Evolutionary conservation across 192 early-diverging fungal genomes (phyloP).

Genomic region (Entomortierella lignicola): DNA sequence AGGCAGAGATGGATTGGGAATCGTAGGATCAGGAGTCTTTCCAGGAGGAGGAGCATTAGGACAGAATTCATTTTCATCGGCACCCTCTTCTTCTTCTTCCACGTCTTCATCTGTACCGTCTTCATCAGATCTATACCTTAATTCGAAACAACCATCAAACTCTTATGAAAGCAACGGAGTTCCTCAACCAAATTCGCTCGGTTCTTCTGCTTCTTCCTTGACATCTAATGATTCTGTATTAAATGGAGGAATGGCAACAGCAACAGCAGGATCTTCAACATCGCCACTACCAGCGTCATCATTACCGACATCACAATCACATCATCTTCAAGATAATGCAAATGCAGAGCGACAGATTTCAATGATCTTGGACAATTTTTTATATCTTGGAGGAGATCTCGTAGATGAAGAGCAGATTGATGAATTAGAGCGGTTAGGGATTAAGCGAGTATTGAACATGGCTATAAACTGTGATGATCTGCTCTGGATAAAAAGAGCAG

Average conservation of each 20-base stretch:
- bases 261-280: slow-evolving; percentile 11
- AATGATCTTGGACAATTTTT: slow-evolving; percentile 66
- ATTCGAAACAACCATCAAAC: slow-evolving; percentile 2
- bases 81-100: slow-evolving; percentile 1
- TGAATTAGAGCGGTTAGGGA: slow-evolving; percentile 61
- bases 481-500: slow-evolving; percentile 46
- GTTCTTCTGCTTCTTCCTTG: too few species aligned
- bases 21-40: slow-evolving; percentile 33
- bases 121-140: not conserved
- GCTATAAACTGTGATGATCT: slow-evolving; percentile 73
- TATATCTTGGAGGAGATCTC: slow-evolving; percentile 73
- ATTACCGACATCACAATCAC: slow-evolving; percentile 1
- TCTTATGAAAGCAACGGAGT: too few species aligned
- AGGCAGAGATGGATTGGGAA: slow-evolving; percentile 2
- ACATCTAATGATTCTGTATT: slow-evolving; percentile 17
- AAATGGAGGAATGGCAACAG: too few species aligned
- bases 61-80: slow-evolving; percentile 3
- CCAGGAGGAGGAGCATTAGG: slow-evolving; percentile 18
- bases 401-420: slow-evolving; percentile 66
- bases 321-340: slow-evolving; percentile 47
- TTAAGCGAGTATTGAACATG: slow-evolving; percentile 81
- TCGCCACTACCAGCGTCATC: not conserved
- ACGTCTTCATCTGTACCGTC: not conserved
- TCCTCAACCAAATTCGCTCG: too few species aligned
- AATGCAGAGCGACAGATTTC: slow-evolving; percentile 56